phyloP scores from a whole-genome alignment of 179 eudicot genomes.

The Nepenthes alata region DNA sequence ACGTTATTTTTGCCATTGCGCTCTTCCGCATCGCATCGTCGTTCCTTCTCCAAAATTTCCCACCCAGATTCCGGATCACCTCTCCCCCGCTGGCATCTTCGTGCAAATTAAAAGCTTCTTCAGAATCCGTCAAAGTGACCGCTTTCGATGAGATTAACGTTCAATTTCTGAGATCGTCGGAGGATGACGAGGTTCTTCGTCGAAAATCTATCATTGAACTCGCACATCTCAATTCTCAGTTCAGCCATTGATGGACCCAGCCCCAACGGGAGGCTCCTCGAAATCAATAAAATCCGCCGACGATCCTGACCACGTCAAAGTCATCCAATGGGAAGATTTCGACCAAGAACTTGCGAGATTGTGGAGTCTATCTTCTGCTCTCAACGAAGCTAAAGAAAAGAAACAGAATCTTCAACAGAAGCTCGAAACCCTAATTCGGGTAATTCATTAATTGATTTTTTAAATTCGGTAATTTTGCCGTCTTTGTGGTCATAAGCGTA shows the following conservation, averaged over 20 bases:
- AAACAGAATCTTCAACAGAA: constrained; percentile 39
- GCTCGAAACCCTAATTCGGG: constrained; percentile 51
- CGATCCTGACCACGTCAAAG: constrained; percentile 18
- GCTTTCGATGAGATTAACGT: not conserved
- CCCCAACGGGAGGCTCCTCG: constrained; percentile 5
- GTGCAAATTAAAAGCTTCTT: not conserved
- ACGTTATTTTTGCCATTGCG: too few species aligned
- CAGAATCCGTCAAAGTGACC: not conserved
- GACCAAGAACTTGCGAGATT: constrained; percentile 71
- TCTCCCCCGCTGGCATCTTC: not conserved
- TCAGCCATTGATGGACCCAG: constrained; percentile 32
- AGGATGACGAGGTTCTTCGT: constrained; percentile 23
- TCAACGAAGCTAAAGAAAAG: constrained; percentile 41
- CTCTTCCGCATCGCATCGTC: too few species aligned
- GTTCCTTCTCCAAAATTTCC: too few species aligned
- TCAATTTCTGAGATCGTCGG: constrained; percentile 7
- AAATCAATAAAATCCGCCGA: constrained; percentile 9
- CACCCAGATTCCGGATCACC: too few species aligned
- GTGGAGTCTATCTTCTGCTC: constrained; percentile 62
- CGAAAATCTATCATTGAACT: constrained; percentile 12
- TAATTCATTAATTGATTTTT: constrained; percentile 4
- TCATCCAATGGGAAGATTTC: constrained; percentile 72
- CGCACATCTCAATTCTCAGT: constrained; percentile 5
- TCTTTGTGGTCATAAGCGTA: too few species aligned
- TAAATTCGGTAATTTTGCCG: too few species aligned